A percentile compares a stretch with the other conserved stretches of the same genome.
These are phyloP conservation scores for Biscutella laevigata DNA, from an alignment of 441 rosid genomes.

Conservation along the genomic window DNA sequence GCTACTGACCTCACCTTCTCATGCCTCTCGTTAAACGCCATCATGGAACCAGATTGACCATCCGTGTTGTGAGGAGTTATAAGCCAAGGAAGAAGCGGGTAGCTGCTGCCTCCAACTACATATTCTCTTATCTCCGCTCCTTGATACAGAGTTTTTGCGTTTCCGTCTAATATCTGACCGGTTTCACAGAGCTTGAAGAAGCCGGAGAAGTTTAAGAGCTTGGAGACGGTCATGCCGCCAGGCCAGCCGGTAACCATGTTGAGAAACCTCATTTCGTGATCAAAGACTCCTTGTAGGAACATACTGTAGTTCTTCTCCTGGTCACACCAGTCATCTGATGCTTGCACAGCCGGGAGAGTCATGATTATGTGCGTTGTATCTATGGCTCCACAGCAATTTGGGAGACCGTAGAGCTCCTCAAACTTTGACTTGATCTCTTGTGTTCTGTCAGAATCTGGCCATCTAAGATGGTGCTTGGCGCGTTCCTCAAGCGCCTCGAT, in stretches of 20 bases:
- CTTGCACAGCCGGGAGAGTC: constrained; percentile 90
- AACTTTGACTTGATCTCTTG: constrained; percentile 64
- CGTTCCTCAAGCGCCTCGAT: constrained; percentile 90
- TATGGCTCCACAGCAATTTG: constrained; percentile 80
- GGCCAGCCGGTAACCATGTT: constrained; percentile 93
- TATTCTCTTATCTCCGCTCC: constrained; percentile 52
- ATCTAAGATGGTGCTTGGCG: constrained; percentile 70
- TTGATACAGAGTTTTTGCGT: constrained; percentile 27
- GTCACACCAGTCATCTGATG: constrained; percentile 94
- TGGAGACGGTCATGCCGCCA: constrained; percentile 71
- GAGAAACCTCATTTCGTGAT: constrained; percentile 78
- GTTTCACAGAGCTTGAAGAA: constrained; percentile 63
- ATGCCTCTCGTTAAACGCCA: constrained; percentile 44
- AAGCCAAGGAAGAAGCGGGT: constrained; percentile 89
- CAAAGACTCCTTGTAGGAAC: constrained; percentile 82
- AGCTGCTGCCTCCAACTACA: constrained; percentile 56
- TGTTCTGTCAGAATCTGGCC: constrained; percentile 61
- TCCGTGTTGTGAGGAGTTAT: constrained; percentile 52
- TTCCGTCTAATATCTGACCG: constrained; percentile 55
- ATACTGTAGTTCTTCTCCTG: constrained; percentile 76
- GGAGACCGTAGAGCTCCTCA: constrained; percentile 53
- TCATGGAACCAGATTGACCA: constrained; percentile 27
- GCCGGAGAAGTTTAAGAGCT: constrained; percentile 70
- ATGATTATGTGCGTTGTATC: constrained; percentile 81
- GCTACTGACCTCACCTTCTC: constrained; percentile 62